Evolutionary conservation across 257 asterid genomes (phyloP).

Genomic region (Avicennia marina): DNA sequence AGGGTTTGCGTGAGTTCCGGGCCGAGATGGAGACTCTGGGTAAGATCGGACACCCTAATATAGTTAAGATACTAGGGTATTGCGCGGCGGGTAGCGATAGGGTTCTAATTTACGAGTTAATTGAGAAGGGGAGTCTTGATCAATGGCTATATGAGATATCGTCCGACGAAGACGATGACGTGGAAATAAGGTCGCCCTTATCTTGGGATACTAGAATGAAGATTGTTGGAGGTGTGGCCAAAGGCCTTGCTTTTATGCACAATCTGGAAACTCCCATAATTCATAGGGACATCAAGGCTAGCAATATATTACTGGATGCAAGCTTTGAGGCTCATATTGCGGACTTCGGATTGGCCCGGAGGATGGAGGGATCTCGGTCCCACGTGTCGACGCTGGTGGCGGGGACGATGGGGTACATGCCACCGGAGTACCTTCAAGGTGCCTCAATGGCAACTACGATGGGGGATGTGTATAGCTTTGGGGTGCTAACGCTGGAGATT

Average conservation of each 20-base stretch:
- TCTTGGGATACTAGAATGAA: constrained; percentile 58
- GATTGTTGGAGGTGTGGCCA: constrained; percentile 58
- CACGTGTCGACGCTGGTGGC: constrained; percentile 91
- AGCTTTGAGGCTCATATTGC: constrained; percentile 72
- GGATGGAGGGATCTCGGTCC: constrained; percentile 54
- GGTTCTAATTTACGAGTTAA: constrained; percentile 69
- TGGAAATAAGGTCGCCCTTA: constrained; percentile 35
- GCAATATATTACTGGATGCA: constrained; percentile 53
- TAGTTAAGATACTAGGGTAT: constrained; percentile 68
- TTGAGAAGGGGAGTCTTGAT: constrained; percentile 76
- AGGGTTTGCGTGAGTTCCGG: constrained; percentile 79
- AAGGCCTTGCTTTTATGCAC: constrained; percentile 67
- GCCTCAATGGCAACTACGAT: constrained; percentile 47
- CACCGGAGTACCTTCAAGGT: constrained; percentile 74
- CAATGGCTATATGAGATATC: constrained; percentile 85
- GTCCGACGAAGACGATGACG: constrained; percentile 17
- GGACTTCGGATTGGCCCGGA: constrained; percentile 79
- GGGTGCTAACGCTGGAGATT: constrained; percentile 66
- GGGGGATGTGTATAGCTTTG: constrained; percentile 85
- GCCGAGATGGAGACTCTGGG: constrained; percentile 97
- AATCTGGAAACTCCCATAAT: constrained; percentile 50
- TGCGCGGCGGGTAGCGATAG: constrained; percentile 66
- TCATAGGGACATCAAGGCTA: constrained; percentile 74
- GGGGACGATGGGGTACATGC: constrained; percentile 95
- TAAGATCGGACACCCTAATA: constrained; percentile 60